These are phyloP conservation scores for Endocalyx cinctus DNA, from an alignment of 2,329 filamentous ascomycete species.

Conservation along the genomic window DNA sequence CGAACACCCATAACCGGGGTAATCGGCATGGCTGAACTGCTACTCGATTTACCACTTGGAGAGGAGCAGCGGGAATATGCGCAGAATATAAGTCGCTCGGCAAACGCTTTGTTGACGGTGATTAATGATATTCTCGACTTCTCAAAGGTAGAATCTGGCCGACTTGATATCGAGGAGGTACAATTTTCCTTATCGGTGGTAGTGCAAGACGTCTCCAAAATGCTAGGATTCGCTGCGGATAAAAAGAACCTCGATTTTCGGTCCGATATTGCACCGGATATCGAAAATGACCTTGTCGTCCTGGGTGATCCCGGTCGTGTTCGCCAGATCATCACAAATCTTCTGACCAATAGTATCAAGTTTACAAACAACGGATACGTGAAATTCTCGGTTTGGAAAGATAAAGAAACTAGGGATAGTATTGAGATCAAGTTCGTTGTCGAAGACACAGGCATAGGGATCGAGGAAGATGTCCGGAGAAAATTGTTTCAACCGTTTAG, in stretches of 20 bases:
- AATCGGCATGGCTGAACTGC: slow-evolving; percentile 72
- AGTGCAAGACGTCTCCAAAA: slow-evolving; percentile 75
- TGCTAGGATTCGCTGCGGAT: slow-evolving; percentile 80
- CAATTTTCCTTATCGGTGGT: slow-evolving; percentile 72
- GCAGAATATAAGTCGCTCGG: slow-evolving; percentile 74
- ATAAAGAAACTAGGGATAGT: slow-evolving; percentile 58
- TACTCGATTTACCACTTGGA: slow-evolving; percentile 63
- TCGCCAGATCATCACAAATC: slow-evolving; percentile 77
- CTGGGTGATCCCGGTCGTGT: slow-evolving; percentile 82
- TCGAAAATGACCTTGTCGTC: slow-evolving; percentile 67
- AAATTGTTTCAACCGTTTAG: slow-evolving; percentile 76
- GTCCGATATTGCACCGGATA: slow-evolving; percentile 57
- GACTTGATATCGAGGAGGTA: slow-evolving; percentile 74
- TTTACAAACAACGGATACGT: slow-evolving; percentile 68
- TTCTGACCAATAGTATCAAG: slow-evolving; percentile 73
- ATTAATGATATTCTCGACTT: slow-evolving; percentile 92
- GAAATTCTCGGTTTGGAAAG: slow-evolving; percentile 59
- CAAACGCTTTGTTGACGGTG: slow-evolving; percentile 76
- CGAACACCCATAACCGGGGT: slow-evolving; percentile 75
- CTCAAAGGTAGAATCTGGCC: slow-evolving; percentile 77
- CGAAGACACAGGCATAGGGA: slow-evolving; percentile 76
- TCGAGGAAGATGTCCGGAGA: slow-evolving; percentile 70
- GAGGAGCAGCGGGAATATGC: slow-evolving; percentile 71
- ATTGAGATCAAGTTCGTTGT: slow-evolving; percentile 68
- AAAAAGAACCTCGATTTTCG: slow-evolving; percentile 72